A percentile compares a stretch with the other conserved stretches of the same genome.
These are phyloP conservation scores for Trametes punicea DNA, from an alignment of 768 basidiomycete genomes.

Conservation along the genomic window DNA sequence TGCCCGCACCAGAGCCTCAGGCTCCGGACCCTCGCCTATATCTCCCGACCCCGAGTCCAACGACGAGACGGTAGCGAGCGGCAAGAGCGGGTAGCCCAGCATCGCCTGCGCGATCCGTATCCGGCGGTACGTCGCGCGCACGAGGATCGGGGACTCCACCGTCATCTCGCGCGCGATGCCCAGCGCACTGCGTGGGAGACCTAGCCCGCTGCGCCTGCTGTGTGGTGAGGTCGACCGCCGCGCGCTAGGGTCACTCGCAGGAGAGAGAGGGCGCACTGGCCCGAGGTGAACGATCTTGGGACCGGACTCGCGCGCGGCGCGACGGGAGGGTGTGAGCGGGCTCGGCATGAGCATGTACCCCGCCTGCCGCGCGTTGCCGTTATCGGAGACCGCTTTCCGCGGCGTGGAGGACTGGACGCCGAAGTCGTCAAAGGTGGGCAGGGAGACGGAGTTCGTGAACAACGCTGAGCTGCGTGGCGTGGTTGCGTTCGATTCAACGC, in stretches of 20 bases:
- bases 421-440: conserved; percentile 23
- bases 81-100: conserved; percentile 62
- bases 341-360: conserved; percentile 42
- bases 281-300: conserved; percentile 62
- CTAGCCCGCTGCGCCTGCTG: conserved; percentile 5
- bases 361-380: conserved; percentile 30
- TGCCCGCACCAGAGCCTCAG: conserved; percentile 30
- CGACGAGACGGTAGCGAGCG: conserved; percentile 36
- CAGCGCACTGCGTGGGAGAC: conserved; percentile 16
- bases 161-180: conserved; percentile 36
- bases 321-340: conserved; percentile 34
- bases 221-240: conserved; percentile 6
- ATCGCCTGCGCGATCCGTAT: conserved; percentile 59
- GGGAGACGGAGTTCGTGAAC: conserved; percentile 30
- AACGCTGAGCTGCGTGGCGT: conserved; percentile 45
- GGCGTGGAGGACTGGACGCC: conserved; percentile 19
- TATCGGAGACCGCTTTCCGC: conserved; percentile 11
- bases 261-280: conserved; percentile 33
- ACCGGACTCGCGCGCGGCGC: conserved; percentile 34
- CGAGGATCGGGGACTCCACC: conserved; percentile 49
- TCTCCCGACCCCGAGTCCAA: conserved; percentile 31
- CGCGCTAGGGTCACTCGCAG: not conserved
- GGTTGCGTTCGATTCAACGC: conserved; percentile 20
- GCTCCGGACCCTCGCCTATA: conserved; percentile 14
- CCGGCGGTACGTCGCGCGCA: conserved; percentile 56